Base-by-base conservation (phyloP, 1,139 yeast genomes). In the Kurtzmaniella quercitrusa region DNA sequence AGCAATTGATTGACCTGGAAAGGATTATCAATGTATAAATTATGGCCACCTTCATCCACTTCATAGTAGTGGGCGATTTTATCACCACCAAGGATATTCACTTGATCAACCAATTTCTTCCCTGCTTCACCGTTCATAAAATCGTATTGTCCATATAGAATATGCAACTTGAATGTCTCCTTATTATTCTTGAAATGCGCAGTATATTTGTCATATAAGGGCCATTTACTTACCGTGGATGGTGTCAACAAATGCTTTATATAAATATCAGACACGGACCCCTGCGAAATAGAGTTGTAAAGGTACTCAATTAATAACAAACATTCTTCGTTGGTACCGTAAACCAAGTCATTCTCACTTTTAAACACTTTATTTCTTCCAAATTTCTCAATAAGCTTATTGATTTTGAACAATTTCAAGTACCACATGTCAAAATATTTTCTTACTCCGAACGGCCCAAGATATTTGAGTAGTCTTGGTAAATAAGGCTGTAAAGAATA, bases 51-150 rank as follows among this genome's bases (percentile, higher is more conserved):
- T 47, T 71, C 73, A 7, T 57, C 54, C 5, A 72, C 56, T 23
- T 51, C 59, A 44, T 61, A 56, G 45, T 64, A 61, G 6, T 47
- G 40, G 11, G 42, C 39, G 14, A 44, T 40, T 16, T 39, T 23
- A 20, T 30, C 38, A 14, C 45, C 30, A 32, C 54, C 45, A 26
- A 45, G 39, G 6, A 49, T 39, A 36, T 68, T 60, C 43, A 81
- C 59, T 33, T 60, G 50, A 21, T 68, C 54, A 2, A 66, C 70
- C 38, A 80, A 78, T 44, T 75, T 72, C 8, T 63, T 53, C 0
- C 96, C 96, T 0, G 94, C 93, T 40, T 74, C 77, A 2, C 76
- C 68, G 56, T 86, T 85, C 96, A 89, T 89, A 76, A 93, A 89
- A 58, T 89, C 97, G 50, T 71, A 78, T 50, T 84, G 82, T 0